These are phyloP conservation scores for Lactarius sp. DNA, from an alignment of 768 basidiomycete genomes.

Conservation along the genomic window DNA sequence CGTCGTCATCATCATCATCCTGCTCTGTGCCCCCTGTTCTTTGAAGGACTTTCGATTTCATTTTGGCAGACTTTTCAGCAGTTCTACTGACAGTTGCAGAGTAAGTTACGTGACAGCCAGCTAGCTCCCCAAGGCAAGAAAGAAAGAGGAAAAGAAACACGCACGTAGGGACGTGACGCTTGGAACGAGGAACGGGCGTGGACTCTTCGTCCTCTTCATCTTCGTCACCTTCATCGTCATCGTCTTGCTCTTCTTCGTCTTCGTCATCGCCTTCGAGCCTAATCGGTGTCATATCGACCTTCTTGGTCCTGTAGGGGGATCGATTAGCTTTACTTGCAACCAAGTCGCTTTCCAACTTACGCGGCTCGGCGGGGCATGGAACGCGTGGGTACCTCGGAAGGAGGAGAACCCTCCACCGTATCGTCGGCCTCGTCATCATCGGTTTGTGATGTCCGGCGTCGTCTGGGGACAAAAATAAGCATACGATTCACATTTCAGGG, in stretches of 20 bases:
- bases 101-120: conserved; percentile 1
- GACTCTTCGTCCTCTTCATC: conserved; percentile 22
- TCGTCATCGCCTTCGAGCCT: conserved; percentile 29
- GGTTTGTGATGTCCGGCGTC: conserved; percentile 50
- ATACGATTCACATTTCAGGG: background rate
- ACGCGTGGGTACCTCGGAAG: conserved; percentile 43
- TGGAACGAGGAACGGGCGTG: conserved; percentile 22
- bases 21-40: background rate
- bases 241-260: conserved; percentile 35
- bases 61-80: background rate
- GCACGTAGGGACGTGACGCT: conserved; percentile 2
- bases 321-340: conserved; percentile 37
- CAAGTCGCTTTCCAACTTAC: conserved; percentile 37
- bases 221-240: conserved; percentile 22
- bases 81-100: background rate
- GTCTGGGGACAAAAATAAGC: conserved; percentile 35
- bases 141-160: background rate
- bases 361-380: conserved; percentile 53
- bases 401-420: conserved; percentile 34
- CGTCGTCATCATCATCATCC: background rate
- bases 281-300: conserved; percentile 23
- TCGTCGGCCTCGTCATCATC: conserved; percentile 41
- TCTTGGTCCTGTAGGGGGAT: conserved; percentile 25
- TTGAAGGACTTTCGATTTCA: background rate
- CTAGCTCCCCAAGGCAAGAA: too few species aligned